Evolutionary conservation across 345 rosid genomes (phyloP).

Genomic region (Gossypium australe): DNA sequence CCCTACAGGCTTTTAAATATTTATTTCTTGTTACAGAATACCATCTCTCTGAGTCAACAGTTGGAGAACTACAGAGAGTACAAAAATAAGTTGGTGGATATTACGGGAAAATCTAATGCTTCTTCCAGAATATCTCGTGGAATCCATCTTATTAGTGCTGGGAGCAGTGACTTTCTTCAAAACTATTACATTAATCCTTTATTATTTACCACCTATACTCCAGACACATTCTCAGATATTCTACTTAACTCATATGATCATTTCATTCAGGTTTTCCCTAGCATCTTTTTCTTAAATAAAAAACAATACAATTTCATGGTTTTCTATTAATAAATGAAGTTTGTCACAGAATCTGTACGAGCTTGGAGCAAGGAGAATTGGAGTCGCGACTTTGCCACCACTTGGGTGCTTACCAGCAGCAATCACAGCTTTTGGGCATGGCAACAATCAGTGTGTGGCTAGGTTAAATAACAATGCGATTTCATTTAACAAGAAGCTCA

Average conservation of each 20-base stretch:
- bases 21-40: constrained; percentile 32
- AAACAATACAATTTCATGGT: too few relatives aligned
- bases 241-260: constrained; percentile 51
- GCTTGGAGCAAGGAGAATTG: constrained; percentile 81
- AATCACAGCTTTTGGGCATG: constrained; percentile 54
- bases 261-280: constrained; percentile 51
- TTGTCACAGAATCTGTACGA: constrained; percentile 42
- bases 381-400: constrained; percentile 80
- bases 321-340: too few relatives aligned
- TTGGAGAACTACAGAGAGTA: constrained; percentile 62
- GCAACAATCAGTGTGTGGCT: constrained; percentile 58
- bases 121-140: constrained; percentile 61
- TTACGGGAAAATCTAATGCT: constrained; percentile 50
- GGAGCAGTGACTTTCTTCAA: constrained; percentile 85
- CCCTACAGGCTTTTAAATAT: background rate
- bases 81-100: constrained; percentile 31
- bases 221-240: constrained; percentile 61
- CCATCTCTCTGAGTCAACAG: constrained; percentile 57
- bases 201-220: constrained; percentile 54
- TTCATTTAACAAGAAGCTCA: constrained; percentile 71
- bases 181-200: constrained; percentile 85
- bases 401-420: constrained; percentile 86
- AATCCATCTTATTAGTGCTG: constrained; percentile 58
- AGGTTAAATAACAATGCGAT: constrained; percentile 49
- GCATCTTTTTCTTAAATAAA: too few relatives aligned